Percentiles rank a stretch among this genome's conserved stretches.
These are phyloP conservation scores for Daldinia sp. DNA, from an alignment of 2,329 filamentous ascomycete species.

Conservation along the genomic window DNA sequence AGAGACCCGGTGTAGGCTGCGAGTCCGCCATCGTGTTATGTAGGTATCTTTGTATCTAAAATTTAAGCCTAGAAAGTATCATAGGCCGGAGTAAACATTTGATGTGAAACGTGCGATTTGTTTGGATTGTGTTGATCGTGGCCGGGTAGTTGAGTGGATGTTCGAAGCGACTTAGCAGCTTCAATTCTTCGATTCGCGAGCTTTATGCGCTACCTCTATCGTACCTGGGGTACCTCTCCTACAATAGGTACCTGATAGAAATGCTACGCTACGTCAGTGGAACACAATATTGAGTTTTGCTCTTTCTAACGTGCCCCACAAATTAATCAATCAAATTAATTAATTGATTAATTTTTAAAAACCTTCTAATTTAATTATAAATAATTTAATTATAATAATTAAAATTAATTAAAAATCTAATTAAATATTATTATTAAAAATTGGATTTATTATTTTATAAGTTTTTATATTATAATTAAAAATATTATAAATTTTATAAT, in stretches of 20 bases:
- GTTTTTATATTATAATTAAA: no score
- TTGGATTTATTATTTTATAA: no score
- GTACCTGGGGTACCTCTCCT: not conserved
- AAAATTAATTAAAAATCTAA: slow-evolving; percentile 2
- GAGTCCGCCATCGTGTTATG: slow-evolving; percentile 36
- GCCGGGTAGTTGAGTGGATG: not conserved
- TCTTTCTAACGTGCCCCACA: no score
- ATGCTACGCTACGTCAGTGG: not conserved
- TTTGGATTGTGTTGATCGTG: not conserved
- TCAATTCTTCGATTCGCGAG: slow-evolving; percentile 15
- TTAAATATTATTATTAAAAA: no score
- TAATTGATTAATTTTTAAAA: no score
- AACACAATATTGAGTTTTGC: slow-evolving; percentile 6
- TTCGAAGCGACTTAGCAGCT: slow-evolving; percentile 7
- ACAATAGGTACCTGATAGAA: no score
- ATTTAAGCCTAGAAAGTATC: not conserved
- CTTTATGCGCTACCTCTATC: not conserved
- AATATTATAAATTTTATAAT: no score
- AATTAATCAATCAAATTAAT: no score
- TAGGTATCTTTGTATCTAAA: not conserved
- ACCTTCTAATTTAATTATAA: no score
- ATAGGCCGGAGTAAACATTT: not conserved
- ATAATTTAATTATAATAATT: no score
- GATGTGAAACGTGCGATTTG: not conserved
- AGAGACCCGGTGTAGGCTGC: slow-evolving; percentile 39